Conservation (phyloP, 2,329 filamentous ascomycete species). For the Diaporthe helianthi region DNA sequence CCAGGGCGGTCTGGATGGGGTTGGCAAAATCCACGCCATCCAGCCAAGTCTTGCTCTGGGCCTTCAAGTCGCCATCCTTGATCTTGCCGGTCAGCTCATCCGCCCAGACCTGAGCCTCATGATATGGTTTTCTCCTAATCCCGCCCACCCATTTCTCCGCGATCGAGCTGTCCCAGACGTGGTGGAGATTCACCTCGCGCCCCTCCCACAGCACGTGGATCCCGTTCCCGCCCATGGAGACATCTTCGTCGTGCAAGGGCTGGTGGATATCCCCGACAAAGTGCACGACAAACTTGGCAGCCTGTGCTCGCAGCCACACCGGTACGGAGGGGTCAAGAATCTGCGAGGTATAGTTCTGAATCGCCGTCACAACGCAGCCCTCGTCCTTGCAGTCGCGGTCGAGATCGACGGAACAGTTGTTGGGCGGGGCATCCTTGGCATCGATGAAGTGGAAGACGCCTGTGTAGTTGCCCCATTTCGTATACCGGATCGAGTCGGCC, state of each 20-base stretch:
- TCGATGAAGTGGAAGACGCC: constrained; percentile 74
- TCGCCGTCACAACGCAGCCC: constrained; percentile 68
- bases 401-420: constrained; percentile 62
- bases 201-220: constrained; percentile 70
- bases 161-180: constrained; percentile 77
- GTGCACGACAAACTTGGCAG: constrained; percentile 71
- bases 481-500: constrained; percentile 72
- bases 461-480: constrained; percentile 66
- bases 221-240: constrained; percentile 70
- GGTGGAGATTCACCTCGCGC: constrained; percentile 68
- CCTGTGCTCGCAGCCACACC: constrained; percentile 58
- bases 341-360: constrained; percentile 67
- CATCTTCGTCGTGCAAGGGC: constrained; percentile 70
- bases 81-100: constrained; percentile 62
- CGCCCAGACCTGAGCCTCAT: constrained; percentile 62
- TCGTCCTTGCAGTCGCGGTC: constrained; percentile 66
- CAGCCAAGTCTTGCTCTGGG: constrained; percentile 61
- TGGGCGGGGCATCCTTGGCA: constrained; percentile 67
- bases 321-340: constrained; percentile 55
- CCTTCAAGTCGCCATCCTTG: constrained; percentile 60
- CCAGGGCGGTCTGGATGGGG: constrained; percentile 61
- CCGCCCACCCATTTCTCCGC: constrained; percentile 69
- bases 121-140: constrained; percentile 56
- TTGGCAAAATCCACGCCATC: constrained; percentile 62
- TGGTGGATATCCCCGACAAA: constrained; percentile 76